These are phyloP conservation scores for Clarireedia sp. DNA, from an alignment of 2,329 filamentous ascomycete species.

Conservation along the genomic window DNA sequence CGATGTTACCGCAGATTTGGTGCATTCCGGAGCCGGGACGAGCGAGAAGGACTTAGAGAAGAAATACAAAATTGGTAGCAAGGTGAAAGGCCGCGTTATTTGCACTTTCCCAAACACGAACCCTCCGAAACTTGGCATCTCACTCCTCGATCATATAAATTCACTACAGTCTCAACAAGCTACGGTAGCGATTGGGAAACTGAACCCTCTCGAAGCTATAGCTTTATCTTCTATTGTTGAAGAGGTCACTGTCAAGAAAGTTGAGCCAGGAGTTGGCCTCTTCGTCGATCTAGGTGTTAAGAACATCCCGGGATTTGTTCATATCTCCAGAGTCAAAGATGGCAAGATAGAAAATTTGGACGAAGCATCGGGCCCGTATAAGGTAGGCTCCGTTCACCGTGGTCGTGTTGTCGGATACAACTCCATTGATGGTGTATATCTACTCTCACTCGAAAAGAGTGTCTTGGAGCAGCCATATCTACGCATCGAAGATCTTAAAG, in stretches of 20 bases:
- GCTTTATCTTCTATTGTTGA: conserved; percentile 70
- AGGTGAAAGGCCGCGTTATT: conserved; percentile 77
- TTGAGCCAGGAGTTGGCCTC: conserved; percentile 72
- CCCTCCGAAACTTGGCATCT: conserved; percentile 77
- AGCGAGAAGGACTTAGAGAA: conserved; percentile 62
- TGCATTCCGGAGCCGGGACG: conserved; percentile 75
- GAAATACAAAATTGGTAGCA: conserved; percentile 75
- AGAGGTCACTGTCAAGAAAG: conserved; percentile 68
- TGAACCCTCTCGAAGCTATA: conserved; percentile 49
- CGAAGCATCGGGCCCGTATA: conserved; percentile 68
- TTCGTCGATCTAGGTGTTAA: conserved; percentile 66
- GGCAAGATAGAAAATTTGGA: conserved; percentile 80
- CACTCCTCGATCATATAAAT: conserved; percentile 76
- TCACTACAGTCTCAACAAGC: conserved; percentile 43
- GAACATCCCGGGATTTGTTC: conserved; percentile 75
- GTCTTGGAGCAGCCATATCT: conserved; percentile 83
- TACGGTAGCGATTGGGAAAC: conserved; percentile 37
- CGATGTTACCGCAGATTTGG: conserved; percentile 80
- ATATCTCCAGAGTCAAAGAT: conserved; percentile 88
- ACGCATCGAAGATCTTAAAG: conserved; percentile 78
- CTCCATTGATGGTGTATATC: conserved; percentile 74
- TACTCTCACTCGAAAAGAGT: conserved; percentile 74
- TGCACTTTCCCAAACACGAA: conserved; percentile 78
- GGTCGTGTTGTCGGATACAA: conserved; percentile 84
- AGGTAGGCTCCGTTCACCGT: conserved; percentile 68